Evolutionary conservation across 2,329 filamentous ascomycete species (phyloP).

Genomic region (Xylaria sp.): DNA sequence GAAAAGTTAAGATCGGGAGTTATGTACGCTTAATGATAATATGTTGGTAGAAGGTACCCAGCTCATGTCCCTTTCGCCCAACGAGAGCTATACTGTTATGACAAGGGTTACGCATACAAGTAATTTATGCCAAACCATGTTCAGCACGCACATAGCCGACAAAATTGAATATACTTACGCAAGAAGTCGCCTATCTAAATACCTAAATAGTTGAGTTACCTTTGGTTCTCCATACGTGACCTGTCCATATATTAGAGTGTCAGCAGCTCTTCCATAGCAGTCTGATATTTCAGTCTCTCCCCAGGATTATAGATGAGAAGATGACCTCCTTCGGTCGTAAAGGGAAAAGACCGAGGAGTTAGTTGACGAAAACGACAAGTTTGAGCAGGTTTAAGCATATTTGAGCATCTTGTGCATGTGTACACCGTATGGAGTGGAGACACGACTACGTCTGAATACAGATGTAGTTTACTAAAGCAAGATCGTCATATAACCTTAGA

Average conservation of each 20-base stretch:
- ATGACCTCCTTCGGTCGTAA: neutral
- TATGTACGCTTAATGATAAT: slow-evolving; percentile 25
- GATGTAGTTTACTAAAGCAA: neutral
- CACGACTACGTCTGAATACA: neutral
- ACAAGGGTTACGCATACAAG: neutral
- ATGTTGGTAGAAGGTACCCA: neutral
- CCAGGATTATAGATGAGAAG: neutral
- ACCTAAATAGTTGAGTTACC: too few relatives aligned
- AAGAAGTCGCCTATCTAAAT: neutral
- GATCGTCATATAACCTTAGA: neutral
- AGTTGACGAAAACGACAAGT: neutral
- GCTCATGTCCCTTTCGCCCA: neutral
- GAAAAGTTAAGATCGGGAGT: neutral
- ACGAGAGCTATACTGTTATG: too few relatives aligned
- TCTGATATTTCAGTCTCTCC: neutral
- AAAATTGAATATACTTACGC: neutral
- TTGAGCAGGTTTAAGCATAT: slow-evolving; percentile 22
- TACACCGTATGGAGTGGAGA: slow-evolving; percentile 1
- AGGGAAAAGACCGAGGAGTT: neutral
- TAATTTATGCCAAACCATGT: neutral
- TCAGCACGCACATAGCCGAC: neutral
- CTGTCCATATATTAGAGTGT: too few relatives aligned
- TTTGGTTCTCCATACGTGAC: neutral
- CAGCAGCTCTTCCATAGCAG: too few relatives aligned
- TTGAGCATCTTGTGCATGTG: slow-evolving; percentile 13